phyloP scores from a whole-genome alignment of 73 alveolate species.

The Paramecium primaurelia region DNA sequence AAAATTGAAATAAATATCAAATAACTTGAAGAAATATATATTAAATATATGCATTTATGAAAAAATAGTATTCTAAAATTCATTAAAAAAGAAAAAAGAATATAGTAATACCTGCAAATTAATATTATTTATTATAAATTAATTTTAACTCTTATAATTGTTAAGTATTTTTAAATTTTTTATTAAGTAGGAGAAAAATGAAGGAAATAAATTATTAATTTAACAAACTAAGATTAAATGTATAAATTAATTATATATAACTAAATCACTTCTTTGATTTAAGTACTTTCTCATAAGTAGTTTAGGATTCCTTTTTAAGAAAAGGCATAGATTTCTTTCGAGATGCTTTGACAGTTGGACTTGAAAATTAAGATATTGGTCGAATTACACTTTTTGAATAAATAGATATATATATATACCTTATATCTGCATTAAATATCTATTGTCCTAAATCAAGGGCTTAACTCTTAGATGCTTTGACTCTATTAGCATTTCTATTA shows the following conservation, averaged over 20 bases:
- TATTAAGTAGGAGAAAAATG: too few species aligned
- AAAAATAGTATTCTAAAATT: neutral
- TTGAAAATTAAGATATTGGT: neutral
- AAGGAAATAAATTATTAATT: neutral
- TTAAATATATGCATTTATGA: too few species aligned
- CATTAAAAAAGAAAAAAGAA: neutral
- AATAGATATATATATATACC: neutral
- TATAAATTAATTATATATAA: neutral
- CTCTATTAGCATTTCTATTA: neutral
- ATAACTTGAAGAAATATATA: too few species aligned
- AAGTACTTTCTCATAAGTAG: neutral
- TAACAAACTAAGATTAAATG: neutral
- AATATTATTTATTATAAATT: too few species aligned
- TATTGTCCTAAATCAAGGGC: neutral
- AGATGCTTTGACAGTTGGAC: neutral
- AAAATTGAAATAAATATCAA: too few species aligned
- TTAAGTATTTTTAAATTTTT: too few species aligned
- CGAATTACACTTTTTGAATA: neutral
- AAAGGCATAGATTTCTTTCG: conserved; percentile 3
- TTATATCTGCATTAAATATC: neutral
- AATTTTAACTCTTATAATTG: too few species aligned
- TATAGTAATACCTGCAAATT: too few species aligned
- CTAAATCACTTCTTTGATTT: neutral
- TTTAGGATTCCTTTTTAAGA: neutral
- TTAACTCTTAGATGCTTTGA: neutral